Conservation (phyloP, 306 rosid genomes). For the Vigna mungo region DNA sequence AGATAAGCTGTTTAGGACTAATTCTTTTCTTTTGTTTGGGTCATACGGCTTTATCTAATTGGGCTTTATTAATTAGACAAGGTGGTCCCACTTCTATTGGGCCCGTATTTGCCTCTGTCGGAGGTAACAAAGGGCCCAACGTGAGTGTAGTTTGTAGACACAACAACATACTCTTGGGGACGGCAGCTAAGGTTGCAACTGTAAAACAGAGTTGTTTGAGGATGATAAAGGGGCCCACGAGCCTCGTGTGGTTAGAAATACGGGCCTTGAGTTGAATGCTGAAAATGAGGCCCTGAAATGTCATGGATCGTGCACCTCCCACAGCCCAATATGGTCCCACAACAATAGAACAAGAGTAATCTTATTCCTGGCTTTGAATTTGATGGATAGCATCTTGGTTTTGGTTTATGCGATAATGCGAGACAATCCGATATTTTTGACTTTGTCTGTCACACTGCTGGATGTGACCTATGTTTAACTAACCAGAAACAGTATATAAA, state of each 20-base stretch:
- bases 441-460: slow-evolving; percentile 11
- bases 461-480: slow-evolving; percentile 53
- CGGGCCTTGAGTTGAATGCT: slow-evolving; percentile 41
- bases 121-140: slow-evolving; percentile 47
- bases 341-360: slow-evolving; percentile 29
- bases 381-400: slow-evolving; percentile 47
- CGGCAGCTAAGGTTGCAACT: slow-evolving; percentile 26
- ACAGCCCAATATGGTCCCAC: slow-evolving; percentile 52
- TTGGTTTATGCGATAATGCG: slow-evolving; percentile 44
- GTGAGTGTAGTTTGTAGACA: slow-evolving; percentile 40
- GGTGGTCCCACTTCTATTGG: slow-evolving; percentile 38
- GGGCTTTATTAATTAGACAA: slow-evolving; percentile 39
- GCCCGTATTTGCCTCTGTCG: slow-evolving; percentile 32
- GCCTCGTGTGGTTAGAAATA: slow-evolving; percentile 25
- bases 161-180: slow-evolving; percentile 51
- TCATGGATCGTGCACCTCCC: slow-evolving; percentile 34
- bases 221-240: slow-evolving; percentile 32
- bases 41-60: slow-evolving; percentile 2
- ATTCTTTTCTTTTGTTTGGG: slow-evolving; percentile 2
- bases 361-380: slow-evolving; percentile 17
- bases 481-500: slow-evolving; percentile 43
- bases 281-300: slow-evolving; percentile 39
- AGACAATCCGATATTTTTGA: slow-evolving; percentile 44
- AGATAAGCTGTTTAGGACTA: too few species aligned
- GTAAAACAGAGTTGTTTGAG: slow-evolving; percentile 9